Evolutionary conservation across 495 filamentous ascomycete species (phyloP).

Genomic region (Lasiosphaeria ovina): DNA sequence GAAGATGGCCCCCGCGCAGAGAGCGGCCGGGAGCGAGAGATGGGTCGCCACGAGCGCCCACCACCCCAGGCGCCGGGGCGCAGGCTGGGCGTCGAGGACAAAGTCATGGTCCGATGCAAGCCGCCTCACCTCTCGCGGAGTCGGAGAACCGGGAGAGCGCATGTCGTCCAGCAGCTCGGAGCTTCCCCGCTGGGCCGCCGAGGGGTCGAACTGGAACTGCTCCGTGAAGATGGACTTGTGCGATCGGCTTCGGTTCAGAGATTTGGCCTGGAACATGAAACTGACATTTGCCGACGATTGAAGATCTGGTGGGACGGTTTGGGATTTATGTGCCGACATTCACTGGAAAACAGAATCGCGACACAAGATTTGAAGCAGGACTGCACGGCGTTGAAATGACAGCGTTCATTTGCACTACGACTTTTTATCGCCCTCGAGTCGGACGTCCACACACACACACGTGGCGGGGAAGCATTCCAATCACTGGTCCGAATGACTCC

Average conservation of each 20-base stretch:
- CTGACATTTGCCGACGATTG: neutral
- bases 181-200: constrained; percentile 10
- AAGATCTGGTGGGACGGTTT: neutral
- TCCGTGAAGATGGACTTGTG: constrained; percentile 30
- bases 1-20: constrained; percentile 23
- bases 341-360: neutral
- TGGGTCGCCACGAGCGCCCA: constrained; percentile 28
- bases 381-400: neutral
- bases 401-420: neutral
- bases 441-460: neutral
- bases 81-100: constrained; percentile 21
- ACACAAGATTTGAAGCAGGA: neutral
- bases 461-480: neutral
- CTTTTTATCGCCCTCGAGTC: neutral
- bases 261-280: constrained; percentile 7
- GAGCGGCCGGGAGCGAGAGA: constrained; percentile 24
- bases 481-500: neutral
- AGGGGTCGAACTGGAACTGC: constrained; percentile 23
- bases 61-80: constrained; percentile 22
- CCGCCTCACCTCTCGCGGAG: constrained; percentile 26
- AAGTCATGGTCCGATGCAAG: constrained; percentile 33
- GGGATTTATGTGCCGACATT: neutral
- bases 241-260: constrained; percentile 22
- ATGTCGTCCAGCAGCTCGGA: constrained; percentile 14
- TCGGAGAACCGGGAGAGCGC: constrained; percentile 15